Percentiles rank a stretch among this genome's conserved stretches.
Evolutionary conservation across 768 basidiomycete species (phyloP).

Genomic region (Termitomyces sp.): DNA sequence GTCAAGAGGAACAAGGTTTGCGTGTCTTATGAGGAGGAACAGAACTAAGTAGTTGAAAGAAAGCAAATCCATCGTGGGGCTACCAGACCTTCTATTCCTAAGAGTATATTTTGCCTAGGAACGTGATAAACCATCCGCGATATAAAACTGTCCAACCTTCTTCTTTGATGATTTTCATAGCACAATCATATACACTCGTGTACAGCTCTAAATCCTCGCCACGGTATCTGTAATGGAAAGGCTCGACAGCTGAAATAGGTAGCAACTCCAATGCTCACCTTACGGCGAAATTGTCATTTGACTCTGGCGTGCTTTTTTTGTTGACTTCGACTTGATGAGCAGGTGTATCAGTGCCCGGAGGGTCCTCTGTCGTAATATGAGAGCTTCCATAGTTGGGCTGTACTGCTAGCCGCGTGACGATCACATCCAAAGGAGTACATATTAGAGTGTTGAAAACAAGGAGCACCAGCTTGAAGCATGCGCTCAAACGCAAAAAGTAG

Average conservation of each 20-base stretch:
- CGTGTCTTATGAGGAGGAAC: neutral
- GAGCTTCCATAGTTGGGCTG: constrained; percentile 13
- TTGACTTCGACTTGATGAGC: neutral
- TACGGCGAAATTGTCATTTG: constrained; percentile 2
- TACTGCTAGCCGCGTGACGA: constrained; percentile 18
- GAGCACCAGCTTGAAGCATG: neutral
- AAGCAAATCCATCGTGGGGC: too few species aligned
- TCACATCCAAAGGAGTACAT: constrained; percentile 20
- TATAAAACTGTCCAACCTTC: constrained; percentile 29
- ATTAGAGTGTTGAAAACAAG: constrained; percentile 13
- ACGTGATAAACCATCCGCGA: constrained; percentile 28
- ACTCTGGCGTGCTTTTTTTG: neutral
- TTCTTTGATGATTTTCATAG: constrained; percentile 25
- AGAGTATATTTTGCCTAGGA: constrained; percentile 9
- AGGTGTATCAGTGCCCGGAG: neutral
- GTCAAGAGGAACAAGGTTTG: too few species aligned
- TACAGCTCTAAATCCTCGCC: constrained; percentile 22
- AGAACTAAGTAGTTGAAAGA: neutral
- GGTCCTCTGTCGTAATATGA: neutral
- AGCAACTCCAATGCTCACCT: constrained; percentile 3
- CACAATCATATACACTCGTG: constrained; percentile 22
- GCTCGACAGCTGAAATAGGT: neutral
- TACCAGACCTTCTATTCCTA: neutral
- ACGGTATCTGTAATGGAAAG: constrained; percentile 16
- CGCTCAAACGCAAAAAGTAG: neutral